These are phyloP conservation scores for Takakia lepidozioides DNA, from an alignment of 225 moss, liverwort and hornwort genomes.

Conservation along the genomic window DNA sequence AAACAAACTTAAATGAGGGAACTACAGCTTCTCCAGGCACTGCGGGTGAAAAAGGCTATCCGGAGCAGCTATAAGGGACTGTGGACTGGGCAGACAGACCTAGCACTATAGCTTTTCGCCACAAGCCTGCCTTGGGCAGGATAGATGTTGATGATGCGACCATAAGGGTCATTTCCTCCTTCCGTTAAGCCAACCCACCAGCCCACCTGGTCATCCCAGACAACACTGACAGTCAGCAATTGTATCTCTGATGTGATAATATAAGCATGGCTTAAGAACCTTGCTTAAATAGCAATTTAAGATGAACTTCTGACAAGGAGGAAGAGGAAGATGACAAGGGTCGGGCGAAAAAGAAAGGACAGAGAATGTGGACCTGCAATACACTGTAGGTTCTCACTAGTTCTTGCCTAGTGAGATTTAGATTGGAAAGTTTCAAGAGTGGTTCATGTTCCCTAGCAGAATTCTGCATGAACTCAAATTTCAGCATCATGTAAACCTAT, in stretches of 20 bases:
- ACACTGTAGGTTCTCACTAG: too few relatives aligned
- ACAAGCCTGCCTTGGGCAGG: constrained; percentile 76
- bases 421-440: too few relatives aligned
- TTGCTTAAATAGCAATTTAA: neutral
- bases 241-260: neutral
- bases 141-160: constrained; percentile 83
- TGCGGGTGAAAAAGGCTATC: too few relatives aligned
- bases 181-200: constrained; percentile 99
- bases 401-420: too few relatives aligned
- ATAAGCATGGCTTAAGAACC: neutral
- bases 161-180: constrained; percentile 94
- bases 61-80: too few relatives aligned
- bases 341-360: too few relatives aligned
- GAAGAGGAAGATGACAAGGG: too few relatives aligned
- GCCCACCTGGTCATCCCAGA: constrained; percentile 56
- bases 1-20: too few relatives aligned
- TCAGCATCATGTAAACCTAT: too few relatives aligned
- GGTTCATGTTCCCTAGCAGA: neutral
- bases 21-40: too few relatives aligned
- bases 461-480: neutral
- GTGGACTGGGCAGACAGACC: constrained; percentile 26
- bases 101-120: constrained; percentile 93
- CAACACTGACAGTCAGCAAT: constrained; percentile 4
- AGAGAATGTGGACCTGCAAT: too few relatives aligned
- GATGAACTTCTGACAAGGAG: too few relatives aligned